Evolutionary conservation across 2,329 filamentous ascomycete genomes (phyloP).

Genomic region (Aureobasidium melanogenum): DNA sequence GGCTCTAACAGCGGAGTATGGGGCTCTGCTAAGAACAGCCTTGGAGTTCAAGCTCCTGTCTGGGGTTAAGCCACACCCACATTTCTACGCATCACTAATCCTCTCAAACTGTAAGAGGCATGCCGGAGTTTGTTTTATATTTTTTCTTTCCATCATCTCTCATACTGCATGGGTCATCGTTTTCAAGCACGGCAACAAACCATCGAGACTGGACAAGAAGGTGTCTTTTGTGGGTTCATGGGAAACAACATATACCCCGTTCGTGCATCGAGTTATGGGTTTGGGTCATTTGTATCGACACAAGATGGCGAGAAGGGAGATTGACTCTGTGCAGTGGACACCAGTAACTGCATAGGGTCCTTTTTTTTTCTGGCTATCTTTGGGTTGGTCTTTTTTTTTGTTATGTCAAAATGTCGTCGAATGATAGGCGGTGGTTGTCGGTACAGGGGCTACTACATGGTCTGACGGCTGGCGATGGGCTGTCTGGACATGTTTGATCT

Average conservation of each 20-base stretch:
- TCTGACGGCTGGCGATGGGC: background rate
- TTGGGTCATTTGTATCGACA: background rate
- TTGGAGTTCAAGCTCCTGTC: slow-evolving; percentile 84
- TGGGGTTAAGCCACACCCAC: slow-evolving; percentile 59
- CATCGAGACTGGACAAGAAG: background rate
- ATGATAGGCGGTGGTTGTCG: background rate
- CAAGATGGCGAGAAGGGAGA: background rate
- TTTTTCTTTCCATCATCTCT: slow-evolving; percentile 3
- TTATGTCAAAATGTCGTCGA: background rate
- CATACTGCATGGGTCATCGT: slow-evolving; percentile 2
- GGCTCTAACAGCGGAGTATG: slow-evolving; percentile 73
- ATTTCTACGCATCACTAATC: background rate
- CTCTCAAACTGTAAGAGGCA: background rate
- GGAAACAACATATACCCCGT: slow-evolving; percentile 1
- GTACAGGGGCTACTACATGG: background rate
- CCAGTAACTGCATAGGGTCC: background rate
- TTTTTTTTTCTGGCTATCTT: background rate
- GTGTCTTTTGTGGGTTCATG: slow-evolving; percentile 2
- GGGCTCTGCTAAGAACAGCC: slow-evolving; percentile 65
- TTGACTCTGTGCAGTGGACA: background rate
- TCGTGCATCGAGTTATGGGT: slow-evolving; percentile 1
- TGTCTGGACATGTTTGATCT: background rate
- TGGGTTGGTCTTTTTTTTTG: background rate
- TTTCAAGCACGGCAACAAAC: background rate
- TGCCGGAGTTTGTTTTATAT: background rate